A percentile compares a stretch with the other conserved stretches of the same genome.
Conservation (phyloP, 2,329 filamentous ascomycete genomes). For the Trichoderma arundinaceum region DNA sequence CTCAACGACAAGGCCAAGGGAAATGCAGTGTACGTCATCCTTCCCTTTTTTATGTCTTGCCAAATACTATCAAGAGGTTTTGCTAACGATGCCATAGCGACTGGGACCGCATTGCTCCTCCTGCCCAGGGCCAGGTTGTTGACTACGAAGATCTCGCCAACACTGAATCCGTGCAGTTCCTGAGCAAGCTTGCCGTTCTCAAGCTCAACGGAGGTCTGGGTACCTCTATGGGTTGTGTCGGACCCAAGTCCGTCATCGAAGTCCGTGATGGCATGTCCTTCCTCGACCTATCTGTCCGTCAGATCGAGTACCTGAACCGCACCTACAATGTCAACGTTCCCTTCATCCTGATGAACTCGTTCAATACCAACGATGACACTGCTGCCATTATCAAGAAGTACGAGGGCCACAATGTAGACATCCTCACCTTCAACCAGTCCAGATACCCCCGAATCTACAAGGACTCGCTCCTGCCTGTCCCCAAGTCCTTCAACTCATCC, state of each 20-base stretch:
- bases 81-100: slow-evolving; percentile 60
- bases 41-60: not conserved
- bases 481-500: slow-evolving; percentile 84
- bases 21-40: slow-evolving; percentile 73
- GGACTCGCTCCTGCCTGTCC: slow-evolving; percentile 95
- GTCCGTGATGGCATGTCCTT: slow-evolving; percentile 99
- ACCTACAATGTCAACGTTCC: slow-evolving; percentile 97
- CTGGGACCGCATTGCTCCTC: slow-evolving; percentile 96
- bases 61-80: not conserved
- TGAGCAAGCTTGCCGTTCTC: slow-evolving; percentile 96
- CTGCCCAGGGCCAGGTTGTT: slow-evolving; percentile 90
- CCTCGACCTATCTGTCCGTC: slow-evolving; percentile 95
- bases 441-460: slow-evolving; percentile 97
- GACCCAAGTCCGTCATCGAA: slow-evolving; percentile 99
- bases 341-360: slow-evolving; percentile 99
- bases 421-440: slow-evolving; percentile 99
- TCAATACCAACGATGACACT: slow-evolving; percentile 99
- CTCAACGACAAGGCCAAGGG: slow-evolving; percentile 99
- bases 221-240: slow-evolving; percentile 99
- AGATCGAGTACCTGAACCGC: slow-evolving; percentile 99
- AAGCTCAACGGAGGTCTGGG: slow-evolving; percentile 99
- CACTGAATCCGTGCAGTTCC: slow-evolving; percentile 88
- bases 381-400: slow-evolving; percentile 99
- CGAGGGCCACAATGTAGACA: slow-evolving; percentile 99
- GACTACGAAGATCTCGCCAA: slow-evolving; percentile 91